Evolutionary conservation across 129 eudicot genomes (phyloP).

Genomic region (Artemisia argyi): DNA sequence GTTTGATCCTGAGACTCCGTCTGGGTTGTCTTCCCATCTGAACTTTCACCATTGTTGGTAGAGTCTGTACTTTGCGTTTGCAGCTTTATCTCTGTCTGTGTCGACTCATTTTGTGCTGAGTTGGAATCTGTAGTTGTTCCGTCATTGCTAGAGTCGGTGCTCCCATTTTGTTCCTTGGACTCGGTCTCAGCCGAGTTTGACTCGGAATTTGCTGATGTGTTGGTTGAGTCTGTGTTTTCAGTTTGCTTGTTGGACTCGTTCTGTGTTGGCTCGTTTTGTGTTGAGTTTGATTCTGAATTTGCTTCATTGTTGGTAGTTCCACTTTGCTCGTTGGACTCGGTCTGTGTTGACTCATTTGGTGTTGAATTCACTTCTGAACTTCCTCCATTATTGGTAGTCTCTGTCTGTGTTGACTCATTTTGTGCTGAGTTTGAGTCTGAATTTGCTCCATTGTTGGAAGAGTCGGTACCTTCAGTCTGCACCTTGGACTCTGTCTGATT

Average conservation of each 20-base stretch:
- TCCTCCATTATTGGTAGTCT: constrained; percentile 25
- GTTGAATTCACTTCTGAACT: constrained; percentile 30
- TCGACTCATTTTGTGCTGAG: constrained; percentile 15
- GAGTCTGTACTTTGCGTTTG: not conserved
- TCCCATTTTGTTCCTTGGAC: constrained; percentile 15
- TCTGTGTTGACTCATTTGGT: constrained; percentile 28
- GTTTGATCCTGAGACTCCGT: constrained; percentile 17
- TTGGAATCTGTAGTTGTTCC: constrained; percentile 17
- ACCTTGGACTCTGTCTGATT: constrained; percentile 28
- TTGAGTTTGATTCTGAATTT: constrained; percentile 5
- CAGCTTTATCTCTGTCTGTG: not conserved
- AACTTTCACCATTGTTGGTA: not conserved
- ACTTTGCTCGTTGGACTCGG: constrained; percentile 22
- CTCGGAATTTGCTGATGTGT: constrained; percentile 25
- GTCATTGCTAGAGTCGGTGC: constrained; percentile 18
- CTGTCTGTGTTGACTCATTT: constrained; percentile 36
- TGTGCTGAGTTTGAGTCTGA: constrained; percentile 24
- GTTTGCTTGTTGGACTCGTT: constrained; percentile 37
- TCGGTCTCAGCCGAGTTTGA: constrained; percentile 27
- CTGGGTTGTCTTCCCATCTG: not conserved
- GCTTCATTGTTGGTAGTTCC: constrained; percentile 8
- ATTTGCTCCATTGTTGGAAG: constrained; percentile 20
- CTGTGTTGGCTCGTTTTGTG: constrained; percentile 34
- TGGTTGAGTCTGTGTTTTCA: constrained; percentile 26
- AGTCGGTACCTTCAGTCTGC: constrained; percentile 19